Evolutionary conservation across 2,329 filamentous ascomycete species (phyloP).

Genomic region (Colletotrichum filicis): DNA sequence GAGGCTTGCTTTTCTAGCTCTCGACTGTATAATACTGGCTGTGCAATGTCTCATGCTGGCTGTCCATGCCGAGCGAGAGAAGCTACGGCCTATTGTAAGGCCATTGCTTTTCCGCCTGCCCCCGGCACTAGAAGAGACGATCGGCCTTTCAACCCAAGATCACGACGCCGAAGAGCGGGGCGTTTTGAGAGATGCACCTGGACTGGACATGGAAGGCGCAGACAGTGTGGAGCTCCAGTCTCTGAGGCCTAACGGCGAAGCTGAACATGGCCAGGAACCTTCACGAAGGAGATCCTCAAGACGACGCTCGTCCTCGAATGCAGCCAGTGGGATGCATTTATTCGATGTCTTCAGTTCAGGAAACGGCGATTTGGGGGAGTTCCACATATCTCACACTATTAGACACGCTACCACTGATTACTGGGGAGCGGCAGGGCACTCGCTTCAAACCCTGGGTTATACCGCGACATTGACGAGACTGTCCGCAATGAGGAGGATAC

Average conservation of each 20-base stretch:
- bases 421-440: conserved; percentile 60
- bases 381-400: conserved; percentile 63
- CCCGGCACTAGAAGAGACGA: conserved; percentile 14
- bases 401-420: conserved; percentile 58
- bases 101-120: conserved; percentile 27
- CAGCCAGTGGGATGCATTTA: conserved; percentile 48
- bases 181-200: conserved; percentile 52
- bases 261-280: conserved; percentile 20
- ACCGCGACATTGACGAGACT: conserved; percentile 60
- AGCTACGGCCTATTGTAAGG: conserved; percentile 55
- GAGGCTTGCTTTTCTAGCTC: conserved; percentile 62
- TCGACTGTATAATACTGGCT: conserved; percentile 66
- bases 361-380: conserved; percentile 64
- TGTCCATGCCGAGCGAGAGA: conserved; percentile 70
- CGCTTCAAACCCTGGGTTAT: conserved; percentile 65
- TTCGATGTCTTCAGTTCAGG: conserved; percentile 64
- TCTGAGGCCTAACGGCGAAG: conserved; percentile 28
- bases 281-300: conserved; percentile 36
- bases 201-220: conserved; percentile 48
- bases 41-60: conserved; percentile 74
- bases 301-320: conserved; percentile 33
- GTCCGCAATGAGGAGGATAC: conserved; percentile 33
- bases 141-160: conserved; percentile 51
- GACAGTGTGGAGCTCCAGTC: conserved; percentile 60
- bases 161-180: conserved; percentile 68